phyloP scores from a whole-genome alignment of 129 eudicot genomes.

The Chrysanthemum seticuspe region DNA sequence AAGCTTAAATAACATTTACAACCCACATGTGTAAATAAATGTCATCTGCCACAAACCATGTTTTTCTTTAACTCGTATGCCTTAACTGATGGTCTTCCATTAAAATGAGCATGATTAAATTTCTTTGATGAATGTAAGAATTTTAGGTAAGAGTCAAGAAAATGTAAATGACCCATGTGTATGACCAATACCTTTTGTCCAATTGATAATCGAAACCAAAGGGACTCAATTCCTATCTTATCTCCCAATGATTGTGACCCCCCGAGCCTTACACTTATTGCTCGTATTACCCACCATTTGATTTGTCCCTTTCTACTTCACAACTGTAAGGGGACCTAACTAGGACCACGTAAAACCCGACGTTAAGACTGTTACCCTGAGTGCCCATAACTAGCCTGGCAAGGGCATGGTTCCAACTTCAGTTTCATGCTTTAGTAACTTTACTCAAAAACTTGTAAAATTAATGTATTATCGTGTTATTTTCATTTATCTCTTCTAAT shows the following conservation, averaged over 20 bases:
- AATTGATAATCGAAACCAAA: conserved; percentile 8
- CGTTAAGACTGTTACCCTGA: background rate
- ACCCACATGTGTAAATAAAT: conserved; percentile 3
- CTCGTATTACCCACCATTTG: conserved; percentile 4
- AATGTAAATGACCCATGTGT: conserved; percentile 15
- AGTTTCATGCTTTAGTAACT: background rate
- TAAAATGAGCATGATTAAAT: background rate
- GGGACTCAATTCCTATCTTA: conserved; percentile 18
- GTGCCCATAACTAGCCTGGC: background rate
- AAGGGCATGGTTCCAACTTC: background rate
- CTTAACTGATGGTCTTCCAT: conserved; percentile 13
- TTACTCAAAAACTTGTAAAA: background rate
- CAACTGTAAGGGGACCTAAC: conserved; percentile 4
- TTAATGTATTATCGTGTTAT: background rate
- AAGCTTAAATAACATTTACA: background rate
- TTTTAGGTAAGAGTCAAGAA: conserved; percentile 21
- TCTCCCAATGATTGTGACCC: conserved; percentile 29
- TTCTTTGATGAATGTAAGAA: conserved; percentile 18
- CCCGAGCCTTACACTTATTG: conserved; percentile 9
- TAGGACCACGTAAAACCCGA: background rate
- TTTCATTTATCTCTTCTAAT: background rate
- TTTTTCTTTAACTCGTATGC: background rate
- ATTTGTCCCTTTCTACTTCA: conserved; percentile 18
- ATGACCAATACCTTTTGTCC: conserved; percentile 13
- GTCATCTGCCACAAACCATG: conserved; percentile 12